Base-by-base conservation (phyloP, 495 filamentous ascomycete genomes). In the Penicillium silybi region DNA sequence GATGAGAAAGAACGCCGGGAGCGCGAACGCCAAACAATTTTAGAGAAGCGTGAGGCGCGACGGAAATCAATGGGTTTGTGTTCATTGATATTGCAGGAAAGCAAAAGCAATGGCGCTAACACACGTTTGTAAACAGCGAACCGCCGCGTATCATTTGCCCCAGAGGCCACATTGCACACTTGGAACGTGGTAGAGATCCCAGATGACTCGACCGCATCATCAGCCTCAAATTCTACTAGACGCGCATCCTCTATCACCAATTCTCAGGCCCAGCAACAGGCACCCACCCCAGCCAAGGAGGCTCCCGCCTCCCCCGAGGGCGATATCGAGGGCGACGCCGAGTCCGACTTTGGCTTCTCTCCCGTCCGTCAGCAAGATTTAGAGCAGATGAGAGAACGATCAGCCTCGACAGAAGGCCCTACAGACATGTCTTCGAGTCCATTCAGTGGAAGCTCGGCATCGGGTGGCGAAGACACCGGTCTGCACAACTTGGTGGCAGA, bases 151-250 rank as follows among this genome's bases (percentile, higher is more conserved):
- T 97, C 92, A 0, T 99, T 99, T 64, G 93, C 93, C 5, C 93
- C 93, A 1, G 93, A 99, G 69, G 93, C 93, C 13, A 99, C 93
- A 8, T 74, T 99, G 27, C 93, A 99, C 64, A 99, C 93, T 3
- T 99, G 95, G 83, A 91, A 97, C 63, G 92, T 96, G 46, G 81
- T 95, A 3, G 92, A 97, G 58, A 86, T 92, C 48, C 81, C 85
- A 52, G 89, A 90, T 52, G 90, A 95, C 62, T 88, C 87, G 27
- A 95, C 90, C 0, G 88, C 87, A 13, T 95, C 90, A 4, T 91
- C 88, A 27, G 80, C 89, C 8, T 82, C 88, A 0, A 85, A 85
- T 47, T 80, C 79, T 5, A 87, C 88, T 17, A 76, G 89, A 56
- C 79, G 88, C 50, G 80, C 83, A 40, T 92, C 88, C 2, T 82